Conservation (phyloP, 306 rosid genomes). For the Luffa acutangula region DNA sequence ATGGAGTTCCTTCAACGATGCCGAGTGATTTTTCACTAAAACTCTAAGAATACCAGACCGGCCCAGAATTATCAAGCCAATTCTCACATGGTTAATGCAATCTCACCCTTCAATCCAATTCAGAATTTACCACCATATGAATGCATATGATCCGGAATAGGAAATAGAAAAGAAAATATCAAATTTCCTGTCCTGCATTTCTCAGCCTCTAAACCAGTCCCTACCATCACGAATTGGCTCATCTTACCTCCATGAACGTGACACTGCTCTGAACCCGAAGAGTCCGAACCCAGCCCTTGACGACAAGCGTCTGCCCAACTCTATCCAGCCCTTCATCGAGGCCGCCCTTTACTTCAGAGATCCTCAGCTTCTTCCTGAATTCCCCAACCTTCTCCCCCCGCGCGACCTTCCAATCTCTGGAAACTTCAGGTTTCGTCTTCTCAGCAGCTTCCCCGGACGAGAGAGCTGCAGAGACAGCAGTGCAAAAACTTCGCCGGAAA, state of each 20-base stretch:
- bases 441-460: constrained; percentile 37
- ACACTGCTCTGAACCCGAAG: constrained; percentile 70
- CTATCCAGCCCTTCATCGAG: constrained; percentile 39
- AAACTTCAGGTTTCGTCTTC: constrained; percentile 15
- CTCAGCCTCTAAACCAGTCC: not conserved
- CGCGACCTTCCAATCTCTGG: constrained; percentile 10
- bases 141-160: not conserved
- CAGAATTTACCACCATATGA: not conserved
- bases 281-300: constrained; percentile 84
- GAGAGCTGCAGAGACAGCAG: constrained; percentile 26
- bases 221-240: not conserved
- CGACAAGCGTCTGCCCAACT: constrained; percentile 44
- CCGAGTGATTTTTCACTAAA: not conserved
- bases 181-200: not conserved
- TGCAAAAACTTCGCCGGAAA: constrained; percentile 30
- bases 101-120: not conserved
- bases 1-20: not conserved
- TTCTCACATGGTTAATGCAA: not conserved
- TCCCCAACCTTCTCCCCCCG: constrained; percentile 32
- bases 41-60: not conserved
- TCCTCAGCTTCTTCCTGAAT: constrained; percentile 72
- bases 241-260: constrained; percentile 67
- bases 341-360: constrained; percentile 50
- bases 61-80: not conserved
- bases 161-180: not conserved